Evolutionary conservation across 75 land plant genomes (phyloP).

Genomic region (Selaginella moellendorffii): DNA sequence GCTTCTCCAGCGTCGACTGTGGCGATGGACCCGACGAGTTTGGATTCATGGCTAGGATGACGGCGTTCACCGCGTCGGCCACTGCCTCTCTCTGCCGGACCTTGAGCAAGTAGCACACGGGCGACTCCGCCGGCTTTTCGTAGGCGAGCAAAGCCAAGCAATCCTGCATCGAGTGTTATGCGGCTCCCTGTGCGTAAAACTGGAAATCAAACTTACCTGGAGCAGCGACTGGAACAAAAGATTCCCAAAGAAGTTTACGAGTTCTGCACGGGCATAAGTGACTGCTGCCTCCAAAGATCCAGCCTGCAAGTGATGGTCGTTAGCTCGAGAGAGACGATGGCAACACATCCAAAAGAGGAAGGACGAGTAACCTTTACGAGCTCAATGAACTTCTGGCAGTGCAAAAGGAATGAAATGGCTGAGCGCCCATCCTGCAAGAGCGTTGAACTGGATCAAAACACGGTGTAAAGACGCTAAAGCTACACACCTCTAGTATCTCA

Average conservation of each 20-base stretch:
- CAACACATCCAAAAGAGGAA: background rate
- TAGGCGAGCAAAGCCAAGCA: conserved; percentile 78
- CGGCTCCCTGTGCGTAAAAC: too few species aligned
- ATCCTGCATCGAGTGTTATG: too few species aligned
- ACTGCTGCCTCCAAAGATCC: conserved; percentile 57
- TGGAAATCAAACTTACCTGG: too few species aligned
- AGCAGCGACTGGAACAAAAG: conserved; percentile 25
- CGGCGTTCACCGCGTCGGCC: conserved; percentile 77
- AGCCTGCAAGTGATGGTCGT: conserved; percentile 20
- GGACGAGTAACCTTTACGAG: conserved; percentile 39
- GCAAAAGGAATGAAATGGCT: conserved; percentile 50
- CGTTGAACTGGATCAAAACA: background rate
- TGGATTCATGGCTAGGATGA: conserved; percentile 44
- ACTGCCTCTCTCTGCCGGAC: conserved; percentile 52
- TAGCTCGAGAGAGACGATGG: background rate
- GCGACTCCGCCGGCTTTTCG: conserved; percentile 50
- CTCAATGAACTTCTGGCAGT: conserved; percentile 84
- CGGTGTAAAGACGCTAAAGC: too few species aligned
- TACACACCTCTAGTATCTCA: conserved; percentile 60
- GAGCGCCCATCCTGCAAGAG: conserved; percentile 54
- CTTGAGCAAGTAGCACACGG: conserved; percentile 59
- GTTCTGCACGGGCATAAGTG: conserved; percentile 40
- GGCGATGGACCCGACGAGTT: conserved; percentile 22
- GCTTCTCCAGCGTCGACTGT: conserved; percentile 53
- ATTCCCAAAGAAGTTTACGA: conserved; percentile 34